Evolutionary conservation across 23 red algal genomes (phyloP).

Genomic region (Chondrus crispus): DNA sequence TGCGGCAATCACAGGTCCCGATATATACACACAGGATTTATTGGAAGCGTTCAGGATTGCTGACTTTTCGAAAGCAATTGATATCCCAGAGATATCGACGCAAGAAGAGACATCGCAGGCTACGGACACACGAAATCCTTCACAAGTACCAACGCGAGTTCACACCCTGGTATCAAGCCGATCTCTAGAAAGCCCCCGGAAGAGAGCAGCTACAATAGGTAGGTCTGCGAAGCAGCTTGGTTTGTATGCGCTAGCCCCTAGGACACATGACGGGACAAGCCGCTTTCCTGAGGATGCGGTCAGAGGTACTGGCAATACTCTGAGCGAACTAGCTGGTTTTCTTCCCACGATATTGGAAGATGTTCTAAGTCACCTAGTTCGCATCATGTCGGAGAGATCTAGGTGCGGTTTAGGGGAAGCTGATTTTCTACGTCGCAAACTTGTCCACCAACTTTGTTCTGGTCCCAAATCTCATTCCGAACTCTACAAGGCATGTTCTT

Average conservation of each 20-base stretch:
- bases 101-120: too few relatives aligned
- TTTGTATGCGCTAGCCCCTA: not conserved
- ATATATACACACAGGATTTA: constrained; percentile 10
- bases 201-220: not conserved
- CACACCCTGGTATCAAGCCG: too few relatives aligned
- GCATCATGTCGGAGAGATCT: constrained; percentile 41
- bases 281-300: not conserved
- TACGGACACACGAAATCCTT: too few relatives aligned
- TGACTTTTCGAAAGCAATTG: not conserved
- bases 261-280: not conserved
- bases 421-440: constrained; percentile 46
- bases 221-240: not conserved
- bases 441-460: constrained; percentile 55
- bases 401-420: constrained; percentile 32
- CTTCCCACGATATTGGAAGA: constrained; percentile 14
- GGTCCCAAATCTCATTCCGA: constrained; percentile 58
- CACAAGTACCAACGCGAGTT: too few relatives aligned
- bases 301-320: not conserved
- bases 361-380: constrained; percentile 39
- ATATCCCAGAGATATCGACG: too few relatives aligned
- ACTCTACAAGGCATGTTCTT: constrained; percentile 34
- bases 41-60: constrained; percentile 41
- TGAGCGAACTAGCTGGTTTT: not conserved
- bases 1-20: not conserved
- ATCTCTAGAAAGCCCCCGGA: not conserved